A percentile compares a stretch with the other conserved stretches of the same genome.
Conservation (phyloP, 106 monocot species). For the Agapanthus africanus region DNA sequence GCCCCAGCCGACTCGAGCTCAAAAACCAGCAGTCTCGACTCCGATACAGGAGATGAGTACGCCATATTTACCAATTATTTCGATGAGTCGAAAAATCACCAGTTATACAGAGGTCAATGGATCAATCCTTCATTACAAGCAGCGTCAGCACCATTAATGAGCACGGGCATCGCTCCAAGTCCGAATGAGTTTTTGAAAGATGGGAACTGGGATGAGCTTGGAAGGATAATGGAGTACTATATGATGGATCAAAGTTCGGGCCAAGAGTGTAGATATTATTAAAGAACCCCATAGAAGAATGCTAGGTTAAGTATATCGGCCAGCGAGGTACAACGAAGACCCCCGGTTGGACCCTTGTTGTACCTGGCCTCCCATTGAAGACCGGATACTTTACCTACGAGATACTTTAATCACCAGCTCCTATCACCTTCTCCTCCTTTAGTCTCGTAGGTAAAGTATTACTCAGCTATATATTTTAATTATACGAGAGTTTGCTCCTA, state of each 20-base stretch:
- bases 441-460: too few relatives aligned
- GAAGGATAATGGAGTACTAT: constrained; percentile 40
- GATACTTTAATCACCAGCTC: too few relatives aligned
- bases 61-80: background rate
- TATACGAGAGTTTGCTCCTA: too few relatives aligned
- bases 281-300: too few relatives aligned
- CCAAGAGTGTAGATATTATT: too few relatives aligned
- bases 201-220: constrained; percentile 73
- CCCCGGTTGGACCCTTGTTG: too few relatives aligned
- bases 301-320: too few relatives aligned
- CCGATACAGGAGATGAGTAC: constrained; percentile 34
- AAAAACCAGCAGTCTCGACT: constrained; percentile 46
- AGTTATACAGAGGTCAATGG: constrained; percentile 26
- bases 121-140: background rate
- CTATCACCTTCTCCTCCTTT: too few relatives aligned
- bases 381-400: too few relatives aligned
- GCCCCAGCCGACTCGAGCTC: constrained; percentile 28
- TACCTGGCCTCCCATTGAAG: too few relatives aligned
- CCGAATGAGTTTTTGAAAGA: constrained; percentile 21
- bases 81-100: constrained; percentile 17
- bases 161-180: background rate
- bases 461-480: too few relatives aligned
- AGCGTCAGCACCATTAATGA: background rate
- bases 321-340: too few relatives aligned
- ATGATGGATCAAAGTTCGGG: constrained; percentile 31